Evolutionary conservation across 73 alveolate species (phyloP).

Genomic region (Diophrys sp.): DNA sequence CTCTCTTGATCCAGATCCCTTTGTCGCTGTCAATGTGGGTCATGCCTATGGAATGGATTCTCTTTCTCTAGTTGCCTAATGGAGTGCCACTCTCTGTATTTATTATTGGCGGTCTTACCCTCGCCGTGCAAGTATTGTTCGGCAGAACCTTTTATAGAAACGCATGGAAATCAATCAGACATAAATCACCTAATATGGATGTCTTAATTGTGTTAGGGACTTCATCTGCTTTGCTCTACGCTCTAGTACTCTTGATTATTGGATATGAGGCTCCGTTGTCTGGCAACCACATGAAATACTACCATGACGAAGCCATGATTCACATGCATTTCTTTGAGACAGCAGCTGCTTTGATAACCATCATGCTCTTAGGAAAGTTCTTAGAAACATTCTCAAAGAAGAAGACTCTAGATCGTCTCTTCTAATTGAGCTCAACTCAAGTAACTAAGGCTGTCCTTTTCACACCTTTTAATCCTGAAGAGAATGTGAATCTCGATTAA

Average conservation of each 20-base stretch:
- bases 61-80: constrained; percentile 6
- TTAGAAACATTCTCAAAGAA: constrained; percentile 74
- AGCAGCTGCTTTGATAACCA: constrained; percentile 68
- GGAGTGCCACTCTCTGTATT: constrained; percentile 39
- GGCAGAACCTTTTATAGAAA: constrained; percentile 33
- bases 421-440: constrained; percentile 54
- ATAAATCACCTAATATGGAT: constrained; percentile 62
- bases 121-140: constrained; percentile 5
- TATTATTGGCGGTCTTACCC: constrained; percentile 28
- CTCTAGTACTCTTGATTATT: constrained; percentile 5
- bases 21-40: constrained; percentile 26
- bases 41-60: not conserved
- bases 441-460: constrained; percentile 61
- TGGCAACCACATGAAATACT: not conserved
- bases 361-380: constrained; percentile 75
- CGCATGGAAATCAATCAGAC: constrained; percentile 45
- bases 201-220: constrained; percentile 64
- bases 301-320: constrained; percentile 24
- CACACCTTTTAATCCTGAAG: constrained; percentile 44
- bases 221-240: constrained; percentile 53
- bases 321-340: constrained; percentile 77
- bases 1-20: constrained; percentile 33
- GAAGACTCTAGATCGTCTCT: constrained; percentile 65
- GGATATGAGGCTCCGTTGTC: constrained; percentile 13
- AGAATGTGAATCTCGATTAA: constrained; percentile 11